These are phyloP conservation scores for Beauveria sp. DNA, from an alignment of 2,329 filamentous ascomycete genomes.

Conservation along the genomic window DNA sequence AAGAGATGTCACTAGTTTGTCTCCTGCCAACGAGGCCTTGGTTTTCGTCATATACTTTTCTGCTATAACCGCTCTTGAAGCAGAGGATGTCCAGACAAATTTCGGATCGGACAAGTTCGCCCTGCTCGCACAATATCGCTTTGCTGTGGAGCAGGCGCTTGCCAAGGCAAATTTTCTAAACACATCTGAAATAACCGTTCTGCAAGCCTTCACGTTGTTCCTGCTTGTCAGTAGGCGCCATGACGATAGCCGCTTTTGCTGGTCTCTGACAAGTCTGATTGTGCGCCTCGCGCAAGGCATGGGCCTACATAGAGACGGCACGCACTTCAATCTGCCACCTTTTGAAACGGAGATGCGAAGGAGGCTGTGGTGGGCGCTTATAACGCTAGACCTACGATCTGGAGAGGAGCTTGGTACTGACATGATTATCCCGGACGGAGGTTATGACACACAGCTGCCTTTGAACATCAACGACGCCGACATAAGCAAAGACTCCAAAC, in stretches of 20 bases:
- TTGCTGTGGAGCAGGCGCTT: constrained; percentile 49
- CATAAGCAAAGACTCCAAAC: constrained; percentile 37
- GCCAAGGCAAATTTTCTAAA: constrained; percentile 51
- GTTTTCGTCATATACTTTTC: constrained; percentile 56
- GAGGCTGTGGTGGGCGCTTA: constrained; percentile 54
- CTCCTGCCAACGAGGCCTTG: constrained; percentile 49
- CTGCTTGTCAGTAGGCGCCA: constrained; percentile 39
- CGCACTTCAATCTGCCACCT: constrained; percentile 41
- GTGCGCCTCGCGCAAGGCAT: constrained; percentile 53
- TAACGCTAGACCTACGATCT: constrained; percentile 46
- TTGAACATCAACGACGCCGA: constrained; percentile 43
- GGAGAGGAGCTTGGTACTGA: constrained; percentile 46
- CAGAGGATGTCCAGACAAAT: constrained; percentile 40
- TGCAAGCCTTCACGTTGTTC: constrained; percentile 53
- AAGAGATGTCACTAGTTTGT: constrained; percentile 50
- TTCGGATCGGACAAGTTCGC: constrained; percentile 36
- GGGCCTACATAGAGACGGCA: constrained; percentile 51
- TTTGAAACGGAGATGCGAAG: constrained; percentile 55
- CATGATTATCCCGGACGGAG: constrained; percentile 31
- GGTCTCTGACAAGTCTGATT: constrained; percentile 50
- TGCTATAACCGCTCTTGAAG: constrained; percentile 50
- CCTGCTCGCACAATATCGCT: constrained; percentile 40
- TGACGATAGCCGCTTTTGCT: constrained; percentile 46
- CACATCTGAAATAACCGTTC: constrained; percentile 45
- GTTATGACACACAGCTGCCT: constrained; percentile 41